A percentile compares a stretch with the other conserved stretches of the same genome.
Conservation (phyloP, 2,329 filamentous ascomycete genomes). For the Blastomyces percursus region DNA sequence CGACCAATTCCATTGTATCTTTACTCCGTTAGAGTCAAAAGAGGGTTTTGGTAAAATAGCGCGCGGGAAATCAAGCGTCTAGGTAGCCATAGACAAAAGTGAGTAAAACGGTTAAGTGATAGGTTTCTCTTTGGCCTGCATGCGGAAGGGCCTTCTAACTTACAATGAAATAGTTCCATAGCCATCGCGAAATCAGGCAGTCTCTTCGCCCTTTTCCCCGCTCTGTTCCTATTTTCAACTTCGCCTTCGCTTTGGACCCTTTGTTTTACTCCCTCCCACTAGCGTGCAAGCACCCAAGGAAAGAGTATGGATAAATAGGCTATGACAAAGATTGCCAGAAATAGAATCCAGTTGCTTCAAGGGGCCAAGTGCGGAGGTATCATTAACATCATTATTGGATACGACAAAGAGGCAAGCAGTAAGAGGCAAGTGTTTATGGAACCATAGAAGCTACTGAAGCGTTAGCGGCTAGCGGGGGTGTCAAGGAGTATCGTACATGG, state of each 20-base stretch:
- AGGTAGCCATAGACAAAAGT: not conserved
- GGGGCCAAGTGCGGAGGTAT: not conserved
- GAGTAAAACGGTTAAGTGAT: not conserved
- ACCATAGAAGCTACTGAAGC: not conserved
- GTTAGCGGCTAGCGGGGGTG: not conserved
- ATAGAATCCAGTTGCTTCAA: not conserved
- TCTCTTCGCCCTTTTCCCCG: not conserved
- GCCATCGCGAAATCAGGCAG: not conserved
- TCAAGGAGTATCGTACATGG: not conserved
- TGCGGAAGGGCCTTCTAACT: not conserved
- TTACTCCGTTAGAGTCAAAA: not conserved
- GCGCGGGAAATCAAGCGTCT: not conserved
- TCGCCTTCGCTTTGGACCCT: not conserved
- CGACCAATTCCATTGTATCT: not conserved
- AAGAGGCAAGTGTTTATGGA: not conserved
- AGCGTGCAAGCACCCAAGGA: not conserved
- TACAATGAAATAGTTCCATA: not conserved
- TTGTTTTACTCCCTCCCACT: not conserved
- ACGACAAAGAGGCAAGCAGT: not conserved
- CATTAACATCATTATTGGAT: not conserved
- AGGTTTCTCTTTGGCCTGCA: not conserved
- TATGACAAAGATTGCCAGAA: not conserved
- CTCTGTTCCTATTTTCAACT: not conserved
- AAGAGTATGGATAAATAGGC: not conserved
- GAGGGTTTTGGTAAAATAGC: not conserved